A percentile compares a stretch with the other conserved stretches of the same genome.
These are phyloP conservation scores for Pseudophaeomoniella oleicola DNA, from an alignment of 2,329 filamentous ascomycete species.

Conservation along the genomic window DNA sequence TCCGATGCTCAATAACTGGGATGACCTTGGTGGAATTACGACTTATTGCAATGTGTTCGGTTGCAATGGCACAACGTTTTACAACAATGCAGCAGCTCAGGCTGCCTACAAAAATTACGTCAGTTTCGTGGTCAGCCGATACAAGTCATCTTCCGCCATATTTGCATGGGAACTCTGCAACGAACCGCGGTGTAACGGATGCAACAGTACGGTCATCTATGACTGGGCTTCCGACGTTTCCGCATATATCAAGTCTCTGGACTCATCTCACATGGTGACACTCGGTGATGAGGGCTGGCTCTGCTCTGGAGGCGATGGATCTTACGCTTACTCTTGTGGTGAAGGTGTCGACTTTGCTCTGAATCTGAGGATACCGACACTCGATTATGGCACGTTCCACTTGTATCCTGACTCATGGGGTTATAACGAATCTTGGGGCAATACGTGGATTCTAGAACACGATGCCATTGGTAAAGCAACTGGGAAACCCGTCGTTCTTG, in stretches of 20 bases:
- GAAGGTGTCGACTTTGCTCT: conserved; percentile 39
- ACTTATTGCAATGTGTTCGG: conserved; percentile 43
- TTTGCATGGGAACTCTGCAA: conserved; percentile 57
- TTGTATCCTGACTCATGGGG: conserved; percentile 33
- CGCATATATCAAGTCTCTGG: conserved; percentile 49
- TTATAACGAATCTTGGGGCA: conserved; percentile 26
- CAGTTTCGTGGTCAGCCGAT: conserved; percentile 42
- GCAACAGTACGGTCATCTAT: conserved; percentile 40
- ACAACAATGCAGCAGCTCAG: conserved; percentile 38
- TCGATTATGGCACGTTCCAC: conserved; percentile 43
- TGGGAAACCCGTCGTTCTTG: conserved; percentile 26
- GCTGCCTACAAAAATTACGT: conserved; percentile 49
- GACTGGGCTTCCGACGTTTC: conserved; percentile 45
- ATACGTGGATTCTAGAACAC: conserved; percentile 32
- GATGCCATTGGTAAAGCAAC: conserved; percentile 20
- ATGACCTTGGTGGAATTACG: conserved; percentile 50
- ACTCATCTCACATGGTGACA: conserved; percentile 45
- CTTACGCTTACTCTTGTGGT: conserved; percentile 35
- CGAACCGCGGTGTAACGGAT: conserved; percentile 49
- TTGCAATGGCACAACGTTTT: conserved; percentile 37
- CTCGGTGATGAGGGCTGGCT: conserved; percentile 49
- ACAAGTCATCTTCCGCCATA: conserved; percentile 42
- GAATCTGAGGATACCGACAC: conserved; percentile 36
- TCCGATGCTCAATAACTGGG: conserved; percentile 44
- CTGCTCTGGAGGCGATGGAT: conserved; percentile 28